Evolutionary conservation across 371 early-diverging fungal genomes (phyloP).

Genomic region (Circinella minor): DNA sequence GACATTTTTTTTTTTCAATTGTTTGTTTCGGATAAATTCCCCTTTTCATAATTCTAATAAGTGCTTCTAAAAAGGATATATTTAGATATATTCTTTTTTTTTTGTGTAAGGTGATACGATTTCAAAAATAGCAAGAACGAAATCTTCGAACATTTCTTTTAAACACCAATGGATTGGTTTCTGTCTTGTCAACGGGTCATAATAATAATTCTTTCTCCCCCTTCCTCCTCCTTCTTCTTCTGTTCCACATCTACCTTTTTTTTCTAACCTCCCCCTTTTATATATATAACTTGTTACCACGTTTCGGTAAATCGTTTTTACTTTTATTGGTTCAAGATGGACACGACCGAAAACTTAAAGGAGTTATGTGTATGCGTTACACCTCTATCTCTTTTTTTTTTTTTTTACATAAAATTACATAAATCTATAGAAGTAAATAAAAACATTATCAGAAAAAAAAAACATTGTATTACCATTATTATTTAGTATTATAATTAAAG

Average conservation of each 20-base stretch:
- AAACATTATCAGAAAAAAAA: too few relatives aligned
- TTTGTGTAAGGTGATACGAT: neutral
- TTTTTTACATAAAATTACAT: too few relatives aligned
- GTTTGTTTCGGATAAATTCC: neutral
- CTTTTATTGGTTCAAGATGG: too few relatives aligned
- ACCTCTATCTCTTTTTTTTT: too few relatives aligned
- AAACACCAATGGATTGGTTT: neutral
- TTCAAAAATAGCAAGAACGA: neutral
- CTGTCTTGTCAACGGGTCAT: conserved; percentile 3
- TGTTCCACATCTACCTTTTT: too few relatives aligned
- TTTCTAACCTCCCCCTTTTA: neutral
- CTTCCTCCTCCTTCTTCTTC: conserved; percentile 1
- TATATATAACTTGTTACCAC: neutral
- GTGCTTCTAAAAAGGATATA: neutral
- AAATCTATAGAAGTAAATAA: too few relatives aligned
- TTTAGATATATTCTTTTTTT: neutral
- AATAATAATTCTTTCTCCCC: too few relatives aligned
- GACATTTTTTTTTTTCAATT: neutral
- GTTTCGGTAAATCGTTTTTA: neutral
- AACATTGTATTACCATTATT: too few relatives aligned
- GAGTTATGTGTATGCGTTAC: too few relatives aligned
- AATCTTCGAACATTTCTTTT: neutral
- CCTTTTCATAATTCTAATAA: neutral
- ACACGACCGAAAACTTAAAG: too few relatives aligned
- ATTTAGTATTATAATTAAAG: too few relatives aligned